Conservation (phyloP, 164 flowering plant species). For the Sextonia rubra region DNA sequence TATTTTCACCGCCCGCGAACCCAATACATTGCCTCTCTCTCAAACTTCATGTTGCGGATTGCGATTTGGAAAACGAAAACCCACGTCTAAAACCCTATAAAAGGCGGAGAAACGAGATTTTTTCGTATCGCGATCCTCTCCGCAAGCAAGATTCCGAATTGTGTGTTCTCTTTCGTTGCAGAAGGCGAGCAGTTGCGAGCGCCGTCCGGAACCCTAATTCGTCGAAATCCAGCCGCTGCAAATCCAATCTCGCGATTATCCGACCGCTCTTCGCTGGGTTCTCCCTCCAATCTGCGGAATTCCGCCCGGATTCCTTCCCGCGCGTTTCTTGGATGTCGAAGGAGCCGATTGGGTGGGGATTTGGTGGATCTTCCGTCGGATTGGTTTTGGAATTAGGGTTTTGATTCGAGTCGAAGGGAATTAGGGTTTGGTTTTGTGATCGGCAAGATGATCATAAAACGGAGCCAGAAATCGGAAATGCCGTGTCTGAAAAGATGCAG, state of each 20-base stretch:
- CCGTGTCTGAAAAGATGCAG: slow-evolving; percentile 44
- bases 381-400: slow-evolving; percentile 1
- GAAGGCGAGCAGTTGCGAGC: not conserved
- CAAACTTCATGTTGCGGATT: not conserved
- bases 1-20: too few species aligned
- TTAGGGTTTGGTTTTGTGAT: slow-evolving; percentile 2
- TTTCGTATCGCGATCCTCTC: not conserved
- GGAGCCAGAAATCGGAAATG: slow-evolving; percentile 38
- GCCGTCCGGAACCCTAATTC: not conserved
- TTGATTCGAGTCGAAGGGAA: not conserved
- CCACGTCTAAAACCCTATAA: not conserved
- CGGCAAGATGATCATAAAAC: slow-evolving; percentile 45
- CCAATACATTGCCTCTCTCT: too few species aligned
- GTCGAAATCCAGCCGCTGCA: not conserved
- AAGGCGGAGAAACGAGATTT: not conserved
- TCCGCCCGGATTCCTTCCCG: slow-evolving; percentile 2
- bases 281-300: not conserved
- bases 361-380: not conserved
- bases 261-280: not conserved
- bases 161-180: not conserved
- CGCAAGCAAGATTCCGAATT: not conserved
- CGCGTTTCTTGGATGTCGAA: not conserved
- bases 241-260: not conserved
- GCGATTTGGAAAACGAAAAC: not conserved
- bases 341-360: not conserved